Evolutionary conservation across 2,329 filamentous ascomycete species (phyloP).

Genomic region (Tolypocladium cylindrosporum): DNA sequence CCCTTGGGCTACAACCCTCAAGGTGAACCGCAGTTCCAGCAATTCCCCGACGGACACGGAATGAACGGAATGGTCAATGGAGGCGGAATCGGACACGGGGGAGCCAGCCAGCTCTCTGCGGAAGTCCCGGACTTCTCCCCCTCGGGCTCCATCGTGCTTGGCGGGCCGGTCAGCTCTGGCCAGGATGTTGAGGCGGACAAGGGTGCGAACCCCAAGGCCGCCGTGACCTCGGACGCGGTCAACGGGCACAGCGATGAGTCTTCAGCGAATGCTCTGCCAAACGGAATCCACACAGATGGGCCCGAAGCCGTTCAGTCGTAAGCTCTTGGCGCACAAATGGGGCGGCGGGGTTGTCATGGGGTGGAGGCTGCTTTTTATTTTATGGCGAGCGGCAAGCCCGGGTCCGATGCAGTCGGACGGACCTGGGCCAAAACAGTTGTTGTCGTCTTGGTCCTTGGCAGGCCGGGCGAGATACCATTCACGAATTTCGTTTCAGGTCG

Average conservation of each 20-base stretch:
- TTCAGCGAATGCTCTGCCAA: background rate
- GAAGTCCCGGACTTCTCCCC: conserved; percentile 30
- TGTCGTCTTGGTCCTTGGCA: background rate
- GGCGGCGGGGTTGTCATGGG: background rate
- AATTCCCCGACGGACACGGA: conserved; percentile 27
- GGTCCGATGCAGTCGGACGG: background rate
- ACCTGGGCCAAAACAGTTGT: background rate
- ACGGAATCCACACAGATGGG: conserved; percentile 4
- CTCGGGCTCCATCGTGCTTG: conserved; percentile 11
- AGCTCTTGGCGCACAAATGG: background rate
- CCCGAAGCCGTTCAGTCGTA: background rate
- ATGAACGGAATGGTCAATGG: conserved; percentile 17
- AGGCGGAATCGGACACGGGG: conserved; percentile 12
- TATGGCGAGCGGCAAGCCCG: background rate
- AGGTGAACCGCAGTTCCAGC: conserved; percentile 17
- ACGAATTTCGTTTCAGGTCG: background rate
- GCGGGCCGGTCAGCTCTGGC: background rate
- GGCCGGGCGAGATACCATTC: background rate
- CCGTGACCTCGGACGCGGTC: background rate
- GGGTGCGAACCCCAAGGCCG: background rate
- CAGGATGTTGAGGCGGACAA: background rate
- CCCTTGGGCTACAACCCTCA: conserved; percentile 18
- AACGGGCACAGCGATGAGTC: conserved; percentile 5
- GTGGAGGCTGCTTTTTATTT: background rate
- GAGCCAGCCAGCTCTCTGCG: conserved; percentile 24